Evolutionary conservation across 148 eudicot species (phyloP).

Genomic region (Fagopyrum homotropicum): DNA sequence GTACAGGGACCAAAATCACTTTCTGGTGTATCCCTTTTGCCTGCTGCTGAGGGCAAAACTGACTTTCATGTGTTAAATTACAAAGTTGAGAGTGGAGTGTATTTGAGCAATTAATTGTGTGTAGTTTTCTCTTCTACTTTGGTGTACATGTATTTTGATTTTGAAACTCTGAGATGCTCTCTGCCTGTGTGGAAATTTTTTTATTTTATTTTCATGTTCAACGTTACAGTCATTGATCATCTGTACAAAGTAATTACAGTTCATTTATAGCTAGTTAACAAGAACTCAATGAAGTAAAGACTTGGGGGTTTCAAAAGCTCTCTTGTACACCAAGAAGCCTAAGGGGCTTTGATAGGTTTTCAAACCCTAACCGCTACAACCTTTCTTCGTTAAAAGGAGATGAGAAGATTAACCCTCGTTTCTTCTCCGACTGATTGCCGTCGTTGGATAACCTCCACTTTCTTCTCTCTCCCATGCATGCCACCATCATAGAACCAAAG

Average conservation of each 20-base stretch:
- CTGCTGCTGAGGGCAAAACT: slow-evolving; percentile 77
- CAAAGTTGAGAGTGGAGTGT: slow-evolving; percentile 69
- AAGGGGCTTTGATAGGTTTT: no score
- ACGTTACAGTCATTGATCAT: neutral
- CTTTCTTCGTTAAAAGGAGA: no score
- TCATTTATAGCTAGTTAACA: neutral
- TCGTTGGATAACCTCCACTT: no score
- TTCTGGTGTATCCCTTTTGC: slow-evolving; percentile 72
- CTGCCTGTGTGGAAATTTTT: slow-evolving; percentile 3
- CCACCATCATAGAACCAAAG: no score
- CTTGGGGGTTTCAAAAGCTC: no score
- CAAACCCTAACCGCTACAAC: no score
- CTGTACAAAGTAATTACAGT: neutral
- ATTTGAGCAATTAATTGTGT: slow-evolving; percentile 56
- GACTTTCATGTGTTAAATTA: slow-evolving; percentile 69
- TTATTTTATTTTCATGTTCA: neutral
- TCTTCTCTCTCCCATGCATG: no score
- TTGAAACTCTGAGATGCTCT: slow-evolving; percentile 18
- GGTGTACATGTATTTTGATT: neutral
- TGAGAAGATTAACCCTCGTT: no score
- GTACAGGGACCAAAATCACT: slow-evolving; percentile 49
- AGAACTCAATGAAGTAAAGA: no score
- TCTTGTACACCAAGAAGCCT: no score
- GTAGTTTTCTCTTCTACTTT: neutral
- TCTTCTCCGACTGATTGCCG: no score